These are phyloP conservation scores for Funneliformis caledonium DNA, from an alignment of 371 early-diverging fungal species.

Conservation along the genomic window DNA sequence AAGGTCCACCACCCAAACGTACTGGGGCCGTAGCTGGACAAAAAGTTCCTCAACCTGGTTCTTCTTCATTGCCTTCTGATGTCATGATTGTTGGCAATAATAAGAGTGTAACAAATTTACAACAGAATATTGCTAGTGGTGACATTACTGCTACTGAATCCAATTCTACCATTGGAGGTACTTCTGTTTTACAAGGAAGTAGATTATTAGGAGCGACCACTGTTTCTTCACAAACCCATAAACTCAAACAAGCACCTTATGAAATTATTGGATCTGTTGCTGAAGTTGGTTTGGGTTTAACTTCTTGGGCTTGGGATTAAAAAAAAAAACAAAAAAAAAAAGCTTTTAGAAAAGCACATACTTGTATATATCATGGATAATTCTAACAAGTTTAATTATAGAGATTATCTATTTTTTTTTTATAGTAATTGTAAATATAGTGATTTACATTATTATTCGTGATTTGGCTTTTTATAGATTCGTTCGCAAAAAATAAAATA, in stretches of 20 bases:
- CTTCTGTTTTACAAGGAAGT: not conserved
- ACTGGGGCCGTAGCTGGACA: conserved; percentile 12
- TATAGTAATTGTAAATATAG: too few relatives aligned
- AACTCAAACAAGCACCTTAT: conserved; percentile 2
- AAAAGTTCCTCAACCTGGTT: conserved; percentile 10
- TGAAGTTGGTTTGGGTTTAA: conserved; percentile 8
- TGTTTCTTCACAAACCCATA: not conserved
- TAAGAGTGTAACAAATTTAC: not conserved
- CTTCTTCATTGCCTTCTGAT: conserved; percentile 13
- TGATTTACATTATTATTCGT: too few relatives aligned
- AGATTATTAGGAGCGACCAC: not conserved
- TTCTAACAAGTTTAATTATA: too few relatives aligned
- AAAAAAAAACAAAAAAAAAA: not conserved
- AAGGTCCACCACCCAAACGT: conserved; percentile 16
- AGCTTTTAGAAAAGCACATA: too few relatives aligned
- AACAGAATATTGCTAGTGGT: not conserved
- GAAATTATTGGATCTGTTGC: conserved; percentile 5
- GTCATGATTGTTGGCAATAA: not conserved
- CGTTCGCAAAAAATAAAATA: too few relatives aligned
- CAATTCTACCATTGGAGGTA: not conserved
- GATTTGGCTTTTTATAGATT: too few relatives aligned
- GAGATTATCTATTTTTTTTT: too few relatives aligned
- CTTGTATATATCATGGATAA: too few relatives aligned
- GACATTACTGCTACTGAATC: not conserved
- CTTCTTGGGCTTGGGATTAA: conserved; percentile 4